Percentiles rank a stretch among this genome's conserved stretches.
Evolutionary conservation across 2,329 filamentous ascomycete species (phyloP).

Genomic region (Didymella glomerata): DNA sequence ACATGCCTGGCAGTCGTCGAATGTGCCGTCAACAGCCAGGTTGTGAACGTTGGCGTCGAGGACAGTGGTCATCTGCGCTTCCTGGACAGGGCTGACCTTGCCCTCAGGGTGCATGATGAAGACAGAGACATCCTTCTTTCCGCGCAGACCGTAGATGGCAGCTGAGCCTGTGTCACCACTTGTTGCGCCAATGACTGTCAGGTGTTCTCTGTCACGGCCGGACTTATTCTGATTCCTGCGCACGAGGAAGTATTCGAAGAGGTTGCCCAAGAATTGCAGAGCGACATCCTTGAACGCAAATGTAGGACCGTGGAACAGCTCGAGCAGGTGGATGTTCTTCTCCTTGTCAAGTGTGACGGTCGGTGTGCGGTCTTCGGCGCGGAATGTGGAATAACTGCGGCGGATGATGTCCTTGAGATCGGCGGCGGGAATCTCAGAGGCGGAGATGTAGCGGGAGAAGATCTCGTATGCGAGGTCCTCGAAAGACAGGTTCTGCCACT

Average conservation of each 20-base stretch:
- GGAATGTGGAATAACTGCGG: slow-evolving; percentile 89
- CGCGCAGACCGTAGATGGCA: slow-evolving; percentile 91
- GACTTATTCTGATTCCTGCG: slow-evolving; percentile 75
- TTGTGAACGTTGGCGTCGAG: slow-evolving; percentile 93
- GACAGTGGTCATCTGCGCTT: slow-evolving; percentile 96
- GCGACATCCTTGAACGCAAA: slow-evolving; percentile 95
- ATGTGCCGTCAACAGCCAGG: slow-evolving; percentile 85
- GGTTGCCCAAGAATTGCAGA: slow-evolving; percentile 92
- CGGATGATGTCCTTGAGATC: slow-evolving; percentile 86
- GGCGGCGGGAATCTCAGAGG: slow-evolving; percentile 78
- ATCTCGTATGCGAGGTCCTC: slow-evolving; percentile 84
- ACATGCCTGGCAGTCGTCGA: slow-evolving; percentile 88
- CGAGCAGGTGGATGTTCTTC: slow-evolving; percentile 81
- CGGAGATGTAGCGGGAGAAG: slow-evolving; percentile 86
- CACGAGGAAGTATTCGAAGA: slow-evolving; percentile 88
- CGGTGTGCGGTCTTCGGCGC: slow-evolving; percentile 78
- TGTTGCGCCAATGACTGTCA: slow-evolving; percentile 54
- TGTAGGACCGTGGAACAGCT: slow-evolving; percentile 95
- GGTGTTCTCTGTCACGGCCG: slow-evolving; percentile 66
- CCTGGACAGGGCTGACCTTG: slow-evolving; percentile 88
- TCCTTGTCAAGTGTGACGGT: slow-evolving; percentile 76
- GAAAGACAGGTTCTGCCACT: slow-evolving; percentile 82
- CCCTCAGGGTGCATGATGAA: slow-evolving; percentile 95
- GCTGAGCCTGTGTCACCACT: slow-evolving; percentile 79
- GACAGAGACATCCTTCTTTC: slow-evolving; percentile 96